Evolutionary conservation across 257 asterid genomes (phyloP).

Genomic region (Lycium ferocissimum): DNA sequence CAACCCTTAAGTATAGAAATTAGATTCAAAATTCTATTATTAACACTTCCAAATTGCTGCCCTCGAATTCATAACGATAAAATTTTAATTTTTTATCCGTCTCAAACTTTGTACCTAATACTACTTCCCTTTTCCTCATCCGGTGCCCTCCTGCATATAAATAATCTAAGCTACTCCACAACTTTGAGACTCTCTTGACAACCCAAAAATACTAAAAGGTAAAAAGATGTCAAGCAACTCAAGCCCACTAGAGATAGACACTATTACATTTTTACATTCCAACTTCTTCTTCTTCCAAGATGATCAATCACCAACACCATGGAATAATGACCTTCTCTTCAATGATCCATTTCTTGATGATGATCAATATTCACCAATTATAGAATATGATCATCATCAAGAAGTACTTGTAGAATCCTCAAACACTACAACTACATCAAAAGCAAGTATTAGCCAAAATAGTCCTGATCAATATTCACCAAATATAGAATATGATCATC

Average conservation of each 20-base stretch:
- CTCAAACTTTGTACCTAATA: not conserved
- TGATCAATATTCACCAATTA: not conserved
- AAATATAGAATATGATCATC: not conserved
- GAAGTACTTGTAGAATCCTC: not conserved
- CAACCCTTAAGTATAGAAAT: too few relatives aligned
- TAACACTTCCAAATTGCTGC: too few relatives aligned
- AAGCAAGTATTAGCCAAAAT: too few relatives aligned
- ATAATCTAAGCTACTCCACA: not conserved
- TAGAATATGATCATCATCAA: not conserved
- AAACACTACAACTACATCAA: not conserved
- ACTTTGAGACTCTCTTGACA: constrained; percentile 8
- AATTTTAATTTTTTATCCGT: not conserved
- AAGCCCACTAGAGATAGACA: constrained; percentile 10
- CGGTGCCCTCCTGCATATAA: not conserved
- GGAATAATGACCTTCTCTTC: not conserved
- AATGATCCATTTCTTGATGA: constrained; percentile 18
- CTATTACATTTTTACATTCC: constrained; percentile 14
- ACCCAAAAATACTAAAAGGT: not conserved
- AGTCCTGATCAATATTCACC: not conserved
- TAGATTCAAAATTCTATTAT: too few relatives aligned
- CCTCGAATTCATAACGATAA: not conserved
- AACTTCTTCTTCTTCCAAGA: constrained; percentile 7
- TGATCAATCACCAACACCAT: not conserved
- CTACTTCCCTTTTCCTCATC: not conserved
- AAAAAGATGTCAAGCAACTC: constrained; percentile 14